These are phyloP conservation scores for Oropetium thomaeum DNA, from an alignment of 176 grass and related monocot genomes.

Conservation along the genomic window DNA sequence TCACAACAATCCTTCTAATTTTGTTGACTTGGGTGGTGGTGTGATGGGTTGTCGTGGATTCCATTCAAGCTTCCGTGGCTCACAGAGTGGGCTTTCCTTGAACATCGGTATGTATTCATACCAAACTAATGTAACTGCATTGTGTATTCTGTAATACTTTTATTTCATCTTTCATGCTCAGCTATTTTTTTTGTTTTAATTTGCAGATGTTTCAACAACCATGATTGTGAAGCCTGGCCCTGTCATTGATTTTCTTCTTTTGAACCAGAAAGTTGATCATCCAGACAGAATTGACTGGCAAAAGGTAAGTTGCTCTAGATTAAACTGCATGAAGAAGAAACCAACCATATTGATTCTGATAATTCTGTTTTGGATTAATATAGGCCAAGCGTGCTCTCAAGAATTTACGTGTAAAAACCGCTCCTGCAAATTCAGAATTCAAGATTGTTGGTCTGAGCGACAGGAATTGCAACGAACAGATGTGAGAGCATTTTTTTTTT, in stretches of 20 bases:
- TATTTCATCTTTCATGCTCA: background rate
- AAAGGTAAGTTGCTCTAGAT: slow-evolving; percentile 43
- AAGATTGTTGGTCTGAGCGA: slow-evolving; percentile 89
- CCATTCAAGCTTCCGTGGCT: slow-evolving; percentile 77
- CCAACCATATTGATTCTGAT: background rate
- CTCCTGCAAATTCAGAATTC: slow-evolving; percentile 58
- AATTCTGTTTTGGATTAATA: slow-evolving; percentile 10
- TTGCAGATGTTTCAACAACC: slow-evolving; percentile 84
- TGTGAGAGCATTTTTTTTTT: slow-evolving; percentile 33
- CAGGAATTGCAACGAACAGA: slow-evolving; percentile 59
- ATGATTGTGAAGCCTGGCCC: slow-evolving; percentile 92
- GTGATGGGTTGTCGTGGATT: slow-evolving; percentile 83
- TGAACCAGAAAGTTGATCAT: slow-evolving; percentile 69
- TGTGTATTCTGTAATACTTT: background rate
- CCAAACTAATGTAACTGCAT: background rate
- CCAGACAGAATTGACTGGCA: slow-evolving; percentile 65
- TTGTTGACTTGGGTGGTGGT: slow-evolving; percentile 70
- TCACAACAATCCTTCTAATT: slow-evolving; percentile 57
- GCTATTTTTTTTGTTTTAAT: background rate
- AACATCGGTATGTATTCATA: slow-evolving; percentile 50
- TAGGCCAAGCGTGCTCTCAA: slow-evolving; percentile 64
- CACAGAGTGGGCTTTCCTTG: slow-evolving; percentile 71
- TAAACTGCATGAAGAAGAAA: background rate
- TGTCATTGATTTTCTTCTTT: slow-evolving; percentile 76
- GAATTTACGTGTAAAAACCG: slow-evolving; percentile 63